Base-by-base conservation (phyloP, 2,329 filamentous ascomycete species). In the Cladobotryum protrusum region DNA sequence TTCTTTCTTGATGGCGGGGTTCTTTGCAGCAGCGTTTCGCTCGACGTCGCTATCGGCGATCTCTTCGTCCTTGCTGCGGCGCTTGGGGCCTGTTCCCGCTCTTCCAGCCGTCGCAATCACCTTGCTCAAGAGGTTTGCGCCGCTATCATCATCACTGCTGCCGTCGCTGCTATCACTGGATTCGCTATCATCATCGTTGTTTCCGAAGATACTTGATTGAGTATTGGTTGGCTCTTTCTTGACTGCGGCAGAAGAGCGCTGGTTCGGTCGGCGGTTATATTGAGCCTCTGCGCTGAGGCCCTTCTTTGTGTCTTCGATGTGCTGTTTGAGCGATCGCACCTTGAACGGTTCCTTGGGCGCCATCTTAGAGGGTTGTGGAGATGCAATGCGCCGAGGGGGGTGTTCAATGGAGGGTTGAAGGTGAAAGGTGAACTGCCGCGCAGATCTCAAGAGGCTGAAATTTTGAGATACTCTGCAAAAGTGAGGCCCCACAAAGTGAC, bases 21-120 rank as follows among this genome's bases (percentile, higher is more conserved):
- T 57, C 33, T 61, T 63, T 32, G 59, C 54, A 15, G 61, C 54
- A 35, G 63, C 54, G 43, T 61, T 62, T 48, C 65, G 65, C 52
- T 71, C 70, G 57, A 57, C 65, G 56, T 72, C 68, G 57, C 70
- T 72, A 50, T 72, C 70, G 58, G 68, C 68, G 52, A 72, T 71
- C 53, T 72, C 70, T 18, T 68, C 65, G 40, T 63, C 53, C 55
- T 66, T 65, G 60, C 55, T 61, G 51, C 59, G 63, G 48, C 60
- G 56, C 49, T 60, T 62, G 48, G 62, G 34, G 50, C 55, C 42
- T 44, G 52, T 43, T 36, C 45, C 40, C 47, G 48, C 39, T 35
- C 53, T 53, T 15, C 53, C 56, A 14, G 37, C 42, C 44, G 50
- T 47, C 37, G 55, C 52, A 36, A 46, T 48, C 35, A 69, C 60